Conservation (phyloP, 2,329 filamentous ascomycete species). For the Onygena corvina region DNA sequence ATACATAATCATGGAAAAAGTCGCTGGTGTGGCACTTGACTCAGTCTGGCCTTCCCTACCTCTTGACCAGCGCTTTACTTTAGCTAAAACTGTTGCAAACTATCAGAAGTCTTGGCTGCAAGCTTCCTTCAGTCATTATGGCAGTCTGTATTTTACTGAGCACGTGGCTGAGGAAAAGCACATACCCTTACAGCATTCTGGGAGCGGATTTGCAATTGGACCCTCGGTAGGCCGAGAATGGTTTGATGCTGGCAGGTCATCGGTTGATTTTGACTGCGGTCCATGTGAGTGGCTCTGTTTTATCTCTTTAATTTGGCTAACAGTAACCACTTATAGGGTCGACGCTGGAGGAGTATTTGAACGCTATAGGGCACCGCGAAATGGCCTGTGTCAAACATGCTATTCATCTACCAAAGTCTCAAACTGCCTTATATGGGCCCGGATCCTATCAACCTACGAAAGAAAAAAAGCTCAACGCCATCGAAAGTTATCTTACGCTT, state of each 20-base stretch:
- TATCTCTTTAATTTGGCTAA: no score
- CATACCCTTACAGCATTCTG: background rate
- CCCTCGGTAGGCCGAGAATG: constrained; percentile 22
- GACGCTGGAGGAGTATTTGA: constrained; percentile 6
- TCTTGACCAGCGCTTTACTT: no score
- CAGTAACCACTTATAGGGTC: no score
- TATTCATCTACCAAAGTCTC: constrained; percentile 1
- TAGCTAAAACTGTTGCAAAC: constrained; percentile 16
- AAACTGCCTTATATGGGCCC: constrained; percentile 11
- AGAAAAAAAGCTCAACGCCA: constrained; percentile 3
- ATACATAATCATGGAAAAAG: constrained; percentile 23
- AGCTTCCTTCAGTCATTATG: constrained; percentile 8
- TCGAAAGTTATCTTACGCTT: constrained; percentile 6
- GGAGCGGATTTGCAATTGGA: constrained; percentile 21
- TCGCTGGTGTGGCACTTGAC: constrained; percentile 21
- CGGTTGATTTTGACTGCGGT: constrained; percentile 9
- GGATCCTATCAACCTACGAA: constrained; percentile 7
- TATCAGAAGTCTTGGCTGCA: constrained; percentile 7
- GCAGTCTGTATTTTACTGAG: constrained; percentile 10
- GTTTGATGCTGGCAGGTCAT: constrained; percentile 15
- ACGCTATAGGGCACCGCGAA: constrained; percentile 1
- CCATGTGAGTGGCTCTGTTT: constrained; percentile 9
- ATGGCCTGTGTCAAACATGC: no score
- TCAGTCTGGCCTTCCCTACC: constrained; percentile 21
- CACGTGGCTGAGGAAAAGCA: constrained; percentile 1